Conservation (phyloP, 2,329 filamentous ascomycete genomes). For the Peltaster fructicola region DNA sequence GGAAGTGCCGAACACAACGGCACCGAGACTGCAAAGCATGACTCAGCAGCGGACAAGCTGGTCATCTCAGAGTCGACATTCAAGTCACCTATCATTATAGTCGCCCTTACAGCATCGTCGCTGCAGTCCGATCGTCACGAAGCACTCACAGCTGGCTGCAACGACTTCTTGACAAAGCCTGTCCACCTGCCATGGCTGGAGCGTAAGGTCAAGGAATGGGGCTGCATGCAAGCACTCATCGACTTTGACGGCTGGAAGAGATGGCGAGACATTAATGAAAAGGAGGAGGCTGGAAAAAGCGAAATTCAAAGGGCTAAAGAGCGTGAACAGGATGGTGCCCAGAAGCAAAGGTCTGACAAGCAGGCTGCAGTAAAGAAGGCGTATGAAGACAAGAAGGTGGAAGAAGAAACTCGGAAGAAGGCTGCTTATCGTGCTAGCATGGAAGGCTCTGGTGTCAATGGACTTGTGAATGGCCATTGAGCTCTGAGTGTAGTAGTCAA, state of each 20-base stretch:
- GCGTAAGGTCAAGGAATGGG: conserved; percentile 97
- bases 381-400: conserved; percentile 10
- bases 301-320: conserved; percentile 19
- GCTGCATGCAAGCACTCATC: conserved; percentile 97
- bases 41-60: conserved; percentile 48
- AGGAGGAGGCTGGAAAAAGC: conserved; percentile 17
- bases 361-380: conserved; percentile 15
- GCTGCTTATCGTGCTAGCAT: too few species aligned
- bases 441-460: too few species aligned
- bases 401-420: conserved; percentile 11
- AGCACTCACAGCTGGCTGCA: conserved; percentile 85
- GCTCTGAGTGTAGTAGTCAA: too few species aligned
- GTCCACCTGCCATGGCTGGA: conserved; percentile 97
- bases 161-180: conserved; percentile 92
- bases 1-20: not conserved
- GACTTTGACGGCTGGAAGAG: conserved; percentile 96
- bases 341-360: conserved; percentile 16
- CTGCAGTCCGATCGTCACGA: conserved; percentile 91
- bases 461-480: too few species aligned
- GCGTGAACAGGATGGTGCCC: conserved; percentile 14
- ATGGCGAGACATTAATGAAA: conserved; percentile 65
- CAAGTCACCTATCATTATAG: conserved; percentile 95
- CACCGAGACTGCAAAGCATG: conserved; percentile 20
- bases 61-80: conserved; percentile 50
- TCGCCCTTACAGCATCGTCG: conserved; percentile 84